Conservation (phyloP, 2,329 filamentous ascomycete genomes). For the Claviceps sp. region DNA sequence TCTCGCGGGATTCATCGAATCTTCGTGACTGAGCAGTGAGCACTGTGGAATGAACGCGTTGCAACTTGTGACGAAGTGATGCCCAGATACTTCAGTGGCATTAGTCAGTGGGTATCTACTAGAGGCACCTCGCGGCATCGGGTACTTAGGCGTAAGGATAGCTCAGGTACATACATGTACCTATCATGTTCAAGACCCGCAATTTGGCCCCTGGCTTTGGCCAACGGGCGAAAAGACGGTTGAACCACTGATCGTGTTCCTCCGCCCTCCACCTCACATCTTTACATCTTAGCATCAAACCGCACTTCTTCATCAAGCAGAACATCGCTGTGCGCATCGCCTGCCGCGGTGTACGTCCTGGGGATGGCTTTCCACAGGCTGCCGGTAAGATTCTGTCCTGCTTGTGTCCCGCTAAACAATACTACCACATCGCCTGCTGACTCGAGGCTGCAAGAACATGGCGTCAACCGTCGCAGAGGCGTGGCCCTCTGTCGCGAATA, state of each 20-base stretch:
- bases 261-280: background rate
- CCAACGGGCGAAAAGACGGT: background rate
- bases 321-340: background rate
- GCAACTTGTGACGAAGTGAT: too few species aligned
- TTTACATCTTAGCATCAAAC: background rate
- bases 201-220: background rate
- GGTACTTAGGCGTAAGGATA: too few species aligned
- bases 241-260: background rate
- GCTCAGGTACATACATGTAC: too few species aligned
- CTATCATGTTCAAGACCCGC: background rate
- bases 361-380: slow-evolving; percentile 17
- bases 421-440: slow-evolving; percentile 7
- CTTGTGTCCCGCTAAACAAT: too few species aligned
- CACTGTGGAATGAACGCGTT: too few species aligned
- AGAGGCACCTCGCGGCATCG: too few species aligned
- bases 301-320: background rate
- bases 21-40: too few species aligned
- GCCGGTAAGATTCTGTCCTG: slow-evolving; percentile 12
- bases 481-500: slow-evolving; percentile 32
- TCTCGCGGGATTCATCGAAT: too few species aligned
- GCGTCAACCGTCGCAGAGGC: slow-evolving; percentile 29
- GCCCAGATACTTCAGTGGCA: too few species aligned
- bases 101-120: too few species aligned
- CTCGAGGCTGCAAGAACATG: slow-evolving; percentile 20
- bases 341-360: background rate